phyloP scores from a whole-genome alignment of 805 yeast genomes.

The Candida michaelii region DNA sequence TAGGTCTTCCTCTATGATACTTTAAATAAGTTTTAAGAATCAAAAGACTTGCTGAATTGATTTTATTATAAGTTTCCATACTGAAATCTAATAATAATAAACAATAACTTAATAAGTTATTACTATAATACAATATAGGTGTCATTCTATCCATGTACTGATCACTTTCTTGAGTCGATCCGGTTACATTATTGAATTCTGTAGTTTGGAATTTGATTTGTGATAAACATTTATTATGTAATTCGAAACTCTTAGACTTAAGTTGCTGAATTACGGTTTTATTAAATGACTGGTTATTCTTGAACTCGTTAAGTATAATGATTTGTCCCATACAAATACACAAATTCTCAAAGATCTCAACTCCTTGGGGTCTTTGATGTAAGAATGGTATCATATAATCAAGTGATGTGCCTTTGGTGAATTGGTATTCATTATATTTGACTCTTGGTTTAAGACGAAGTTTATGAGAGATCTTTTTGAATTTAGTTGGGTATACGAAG shows the following conservation, averaged over 20 bases:
- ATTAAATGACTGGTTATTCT: slow-evolving; percentile 7
- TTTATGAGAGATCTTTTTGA: slow-evolving; percentile 9
- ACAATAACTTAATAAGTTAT: slow-evolving; percentile 15
- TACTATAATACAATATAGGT: slow-evolving; percentile 17
- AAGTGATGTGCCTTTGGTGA: slow-evolving; percentile 11
- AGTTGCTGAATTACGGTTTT: slow-evolving; percentile 9
- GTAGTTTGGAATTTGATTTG: slow-evolving; percentile 6
- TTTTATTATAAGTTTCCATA: slow-evolving; percentile 15
- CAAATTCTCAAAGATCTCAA: slow-evolving; percentile 14
- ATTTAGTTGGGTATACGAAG: slow-evolving; percentile 5
- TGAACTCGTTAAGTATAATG: slow-evolving; percentile 15
- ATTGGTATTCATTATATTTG: slow-evolving; percentile 13
- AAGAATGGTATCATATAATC: slow-evolving; percentile 14
- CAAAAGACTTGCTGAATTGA: slow-evolving; percentile 10
- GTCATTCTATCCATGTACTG: slow-evolving; percentile 14
- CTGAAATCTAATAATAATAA: slow-evolving; percentile 14
- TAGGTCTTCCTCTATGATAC: slow-evolving; percentile 11
- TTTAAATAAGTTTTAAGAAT: slow-evolving; percentile 8
- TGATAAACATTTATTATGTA: slow-evolving; percentile 13
- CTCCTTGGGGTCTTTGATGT: slow-evolving; percentile 3
- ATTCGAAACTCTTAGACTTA: slow-evolving; percentile 16
- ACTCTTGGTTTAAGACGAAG: slow-evolving; percentile 3
- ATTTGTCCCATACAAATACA: slow-evolving; percentile 20
- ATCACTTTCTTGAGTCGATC: slow-evolving; percentile 7
- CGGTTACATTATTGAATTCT: slow-evolving; percentile 8